Evolutionary conservation across 1,284 basidiomycete genomes (phyloP), one percentile per base, ranked within the genome.

Genomic region (Boletellus sp.): DNA sequence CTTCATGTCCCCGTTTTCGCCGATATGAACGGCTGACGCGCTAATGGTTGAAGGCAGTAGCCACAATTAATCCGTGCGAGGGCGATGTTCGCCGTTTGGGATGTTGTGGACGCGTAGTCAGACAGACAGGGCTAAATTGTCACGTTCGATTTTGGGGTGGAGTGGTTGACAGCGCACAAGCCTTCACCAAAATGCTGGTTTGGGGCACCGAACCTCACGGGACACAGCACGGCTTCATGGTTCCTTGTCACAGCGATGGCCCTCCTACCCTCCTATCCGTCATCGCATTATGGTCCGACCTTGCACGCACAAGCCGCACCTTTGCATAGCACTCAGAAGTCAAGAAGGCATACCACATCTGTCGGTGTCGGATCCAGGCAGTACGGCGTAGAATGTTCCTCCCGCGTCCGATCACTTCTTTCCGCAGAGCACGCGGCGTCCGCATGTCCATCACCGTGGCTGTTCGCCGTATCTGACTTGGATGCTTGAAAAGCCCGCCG

Each of bases 401-500:
- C 52, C 36, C 32, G 37, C 33, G 28, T 52, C 33, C n/a, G 54
- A 60, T 53, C 49, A 13, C n/a, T 44, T 22, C 18, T 37, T 15
- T 37, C 43, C 50, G 36, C 44, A 44, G 22, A 28, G 13, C 64
- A 61, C 50, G 62, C 52, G 63, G 61, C n/a, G 7, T 42, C 30
- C 49, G 62, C 63, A 33, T 64, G 62, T 10, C 37, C 42, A 4
- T 21, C 41, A 42, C 36, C n/a, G 47, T 62, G 61, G 53, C 53
- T 53, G 41, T 50, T 49, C 41, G 46, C 39, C 19, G 48, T 39
- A 49, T 51, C 44, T 44, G 37, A 28, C 10, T 49, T 6, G 11
- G 22, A 6, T 21, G 36, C 42, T 52, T 67, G 51, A 62, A 65
- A 66, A 61, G 15, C 54, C 49, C 33, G 2, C 15, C 36, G 1